A percentile compares a stretch with the other conserved stretches of the same genome.
phyloP scores from a whole-genome alignment of 306 rosid species.

The Dalbergia cochinchinensis region DNA sequence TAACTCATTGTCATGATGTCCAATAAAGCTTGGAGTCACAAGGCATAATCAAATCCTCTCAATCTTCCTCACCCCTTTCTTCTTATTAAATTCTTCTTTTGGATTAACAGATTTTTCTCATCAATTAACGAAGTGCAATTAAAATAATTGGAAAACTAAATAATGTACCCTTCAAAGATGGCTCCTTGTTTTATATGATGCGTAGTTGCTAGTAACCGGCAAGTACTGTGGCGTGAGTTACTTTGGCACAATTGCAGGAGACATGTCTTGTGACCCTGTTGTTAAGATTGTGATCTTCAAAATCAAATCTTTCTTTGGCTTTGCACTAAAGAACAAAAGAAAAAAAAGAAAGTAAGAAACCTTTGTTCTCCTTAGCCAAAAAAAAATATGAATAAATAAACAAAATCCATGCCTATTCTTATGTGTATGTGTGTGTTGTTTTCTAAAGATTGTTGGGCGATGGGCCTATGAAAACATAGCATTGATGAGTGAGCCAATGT shows the following conservation, averaged over 20 bases:
- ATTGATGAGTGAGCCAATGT: too few species aligned
- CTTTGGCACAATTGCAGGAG: slow-evolving; percentile 21
- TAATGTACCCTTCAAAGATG: neutral
- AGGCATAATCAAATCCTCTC: too few species aligned
- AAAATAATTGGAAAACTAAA: neutral
- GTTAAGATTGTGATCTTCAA: slow-evolving; percentile 24
- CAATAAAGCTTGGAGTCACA: too few species aligned
- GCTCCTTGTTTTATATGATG: too few species aligned
- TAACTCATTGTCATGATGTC: too few species aligned
- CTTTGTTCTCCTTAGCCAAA: neutral
- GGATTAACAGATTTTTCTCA: too few species aligned
- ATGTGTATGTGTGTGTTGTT: neutral
- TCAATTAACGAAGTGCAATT: too few species aligned
- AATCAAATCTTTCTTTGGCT: slow-evolving; percentile 9
- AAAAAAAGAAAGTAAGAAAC: neutral
- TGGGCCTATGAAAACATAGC: neutral
- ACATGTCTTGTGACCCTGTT: slow-evolving; percentile 13
- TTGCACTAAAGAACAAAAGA: slow-evolving; percentile 28
- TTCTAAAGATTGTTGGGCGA: neutral
- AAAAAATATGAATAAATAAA: neutral
- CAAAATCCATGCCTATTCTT: neutral
- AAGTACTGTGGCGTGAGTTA: slow-evolving; percentile 21
- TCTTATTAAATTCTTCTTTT: neutral
- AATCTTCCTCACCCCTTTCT: neutral
- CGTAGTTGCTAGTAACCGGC: neutral